phyloP scores from a whole-genome alignment of 441 rosid genomes.

The Pelargonium australe region DNA sequence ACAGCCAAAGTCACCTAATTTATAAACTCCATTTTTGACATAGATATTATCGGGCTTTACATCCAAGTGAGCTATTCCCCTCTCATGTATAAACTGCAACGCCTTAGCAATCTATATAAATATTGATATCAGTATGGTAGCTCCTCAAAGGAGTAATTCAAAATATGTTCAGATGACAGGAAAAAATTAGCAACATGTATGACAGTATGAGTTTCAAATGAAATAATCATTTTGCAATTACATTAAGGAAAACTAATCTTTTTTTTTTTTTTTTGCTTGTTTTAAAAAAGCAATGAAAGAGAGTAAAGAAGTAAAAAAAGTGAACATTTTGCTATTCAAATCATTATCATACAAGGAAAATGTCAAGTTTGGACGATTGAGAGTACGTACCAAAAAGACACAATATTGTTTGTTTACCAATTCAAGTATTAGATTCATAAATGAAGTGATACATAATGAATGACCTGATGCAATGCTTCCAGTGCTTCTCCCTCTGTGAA shows the following conservation, averaged over 20 bases:
- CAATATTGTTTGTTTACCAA: too few species aligned
- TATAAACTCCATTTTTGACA: conserved; percentile 63
- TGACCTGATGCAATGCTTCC: conserved; percentile 64
- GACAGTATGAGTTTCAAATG: background rate
- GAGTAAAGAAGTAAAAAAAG: too few species aligned
- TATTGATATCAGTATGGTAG: conserved; percentile 12
- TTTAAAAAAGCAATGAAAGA: background rate
- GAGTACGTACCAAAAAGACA: too few species aligned
- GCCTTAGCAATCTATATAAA: conserved; percentile 71
- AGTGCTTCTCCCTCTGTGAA: conserved; percentile 53
- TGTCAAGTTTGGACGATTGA: too few species aligned
- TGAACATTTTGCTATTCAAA: background rate
- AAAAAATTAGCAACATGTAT: background rate
- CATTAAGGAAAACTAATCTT: background rate
- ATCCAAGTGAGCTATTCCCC: conserved; percentile 88
- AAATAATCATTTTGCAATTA: too few species aligned
- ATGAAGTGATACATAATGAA: conserved; percentile 7
- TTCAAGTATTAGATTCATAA: conserved; percentile 1
- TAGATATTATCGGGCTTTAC: conserved; percentile 91
- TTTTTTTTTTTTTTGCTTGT: too few species aligned
- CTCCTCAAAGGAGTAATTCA: background rate
- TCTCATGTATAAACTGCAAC: conserved; percentile 59
- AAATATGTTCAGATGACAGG: background rate
- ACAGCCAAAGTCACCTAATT: conserved; percentile 94
- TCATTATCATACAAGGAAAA: background rate